Evolutionary conservation across 2,329 filamentous ascomycete species (phyloP).

Genomic region (Didymella arachidicola): DNA sequence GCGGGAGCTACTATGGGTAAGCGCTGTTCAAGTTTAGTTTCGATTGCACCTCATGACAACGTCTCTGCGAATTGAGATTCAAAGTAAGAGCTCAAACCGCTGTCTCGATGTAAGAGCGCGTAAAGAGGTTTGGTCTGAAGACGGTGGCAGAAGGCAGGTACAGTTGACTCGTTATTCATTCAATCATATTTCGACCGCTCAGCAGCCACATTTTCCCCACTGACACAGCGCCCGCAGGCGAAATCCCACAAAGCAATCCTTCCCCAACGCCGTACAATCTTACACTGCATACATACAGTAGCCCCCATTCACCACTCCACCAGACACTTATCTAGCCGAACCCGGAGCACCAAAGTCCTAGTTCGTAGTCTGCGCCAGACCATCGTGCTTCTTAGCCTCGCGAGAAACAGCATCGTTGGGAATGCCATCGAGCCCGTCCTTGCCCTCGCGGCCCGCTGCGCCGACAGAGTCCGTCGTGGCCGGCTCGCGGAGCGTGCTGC

Average conservation of each 20-base stretch:
- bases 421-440: slow-evolving; percentile 63
- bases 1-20: too few relatives aligned
- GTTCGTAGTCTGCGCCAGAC: slow-evolving; percentile 51
- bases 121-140: not conserved
- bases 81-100: not conserved
- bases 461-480: slow-evolving; percentile 59
- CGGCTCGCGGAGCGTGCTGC: slow-evolving; percentile 53
- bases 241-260: not conserved
- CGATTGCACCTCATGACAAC: too few relatives aligned
- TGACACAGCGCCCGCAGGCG: slow-evolving; percentile 10
- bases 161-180: not conserved
- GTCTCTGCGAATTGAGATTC: too few relatives aligned
- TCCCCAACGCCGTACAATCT: slow-evolving; percentile 24
- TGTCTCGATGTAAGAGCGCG: not conserved
- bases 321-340: slow-evolving; percentile 7
- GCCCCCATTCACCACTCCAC: not conserved
- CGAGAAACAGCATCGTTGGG: slow-evolving; percentile 67
- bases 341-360: slow-evolving; percentile 15
- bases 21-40: too few relatives aligned
- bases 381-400: slow-evolving; percentile 54
- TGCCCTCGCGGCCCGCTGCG: slow-evolving; percentile 67
- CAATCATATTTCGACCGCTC: slow-evolving; percentile 24
- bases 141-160: not conserved
- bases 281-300: slow-evolving; percentile 18
- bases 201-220: slow-evolving; percentile 20